These are phyloP conservation scores for Aspergillus uvarum DNA, from an alignment of 2,329 filamentous ascomycete species.

Conservation along the genomic window DNA sequence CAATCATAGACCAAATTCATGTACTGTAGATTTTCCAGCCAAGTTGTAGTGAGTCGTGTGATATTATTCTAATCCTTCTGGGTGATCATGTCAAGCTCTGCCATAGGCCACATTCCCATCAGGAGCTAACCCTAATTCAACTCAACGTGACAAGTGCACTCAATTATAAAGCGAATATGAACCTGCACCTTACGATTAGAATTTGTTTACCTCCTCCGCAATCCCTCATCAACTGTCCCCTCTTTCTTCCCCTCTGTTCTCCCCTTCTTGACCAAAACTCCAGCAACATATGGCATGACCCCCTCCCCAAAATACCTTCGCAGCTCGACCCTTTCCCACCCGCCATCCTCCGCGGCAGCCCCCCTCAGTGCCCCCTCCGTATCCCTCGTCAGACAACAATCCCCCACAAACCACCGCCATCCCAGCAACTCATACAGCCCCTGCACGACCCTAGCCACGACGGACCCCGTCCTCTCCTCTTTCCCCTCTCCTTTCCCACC, in stretches of 20 bases:
- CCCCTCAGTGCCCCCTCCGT: conserved; percentile 45
- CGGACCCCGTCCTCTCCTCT: conserved; percentile 18
- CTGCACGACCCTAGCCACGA: conserved; percentile 48
- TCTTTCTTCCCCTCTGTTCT: background rate
- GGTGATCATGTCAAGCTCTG: too few species aligned
- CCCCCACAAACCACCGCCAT: conserved; percentile 54
- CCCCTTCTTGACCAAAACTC: conserved; percentile 41
- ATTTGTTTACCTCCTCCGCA: background rate
- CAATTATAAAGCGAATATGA: too few species aligned
- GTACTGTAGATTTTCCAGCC: too few species aligned
- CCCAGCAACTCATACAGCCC: conserved; percentile 46
- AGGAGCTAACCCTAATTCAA: too few species aligned
- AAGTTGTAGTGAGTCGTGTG: too few species aligned
- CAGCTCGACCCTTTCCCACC: conserved; percentile 52
- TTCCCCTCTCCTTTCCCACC: too few species aligned
- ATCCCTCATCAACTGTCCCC: background rate
- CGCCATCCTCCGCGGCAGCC: conserved; percentile 43
- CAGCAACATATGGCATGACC: conserved; percentile 43
- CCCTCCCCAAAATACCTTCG: conserved; percentile 40
- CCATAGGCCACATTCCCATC: too few species aligned
- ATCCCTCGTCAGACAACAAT: conserved; percentile 52
- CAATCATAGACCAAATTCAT: too few species aligned
- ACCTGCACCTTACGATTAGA: too few species aligned
- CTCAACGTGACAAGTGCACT: too few species aligned
- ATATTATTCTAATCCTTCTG: too few species aligned